Percentiles rank a stretch among this genome's conserved stretches.
phyloP scores from a whole-genome alignment of 2,329 filamentous ascomycete species.

The Trichoderma aggressivum region DNA sequence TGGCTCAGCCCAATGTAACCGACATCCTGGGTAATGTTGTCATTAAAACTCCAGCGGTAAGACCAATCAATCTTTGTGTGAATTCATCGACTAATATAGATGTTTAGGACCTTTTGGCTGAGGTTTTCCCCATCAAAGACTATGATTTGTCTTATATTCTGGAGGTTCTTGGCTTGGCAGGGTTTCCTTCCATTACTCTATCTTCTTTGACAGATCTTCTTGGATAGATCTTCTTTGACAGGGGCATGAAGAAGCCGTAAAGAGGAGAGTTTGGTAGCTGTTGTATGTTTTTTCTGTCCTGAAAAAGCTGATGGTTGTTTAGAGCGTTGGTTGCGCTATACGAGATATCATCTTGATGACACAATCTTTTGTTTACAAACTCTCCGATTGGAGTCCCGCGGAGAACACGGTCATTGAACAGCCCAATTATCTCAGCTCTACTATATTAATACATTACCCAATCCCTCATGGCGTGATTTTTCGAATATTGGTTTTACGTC shows the following conservation, averaged over 20 bases:
- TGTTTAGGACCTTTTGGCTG: not conserved
- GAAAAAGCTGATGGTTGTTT: too few relatives aligned
- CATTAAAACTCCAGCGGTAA: not conserved
- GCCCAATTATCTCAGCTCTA: not conserved
- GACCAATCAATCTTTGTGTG: not conserved
- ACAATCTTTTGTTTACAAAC: fast-evolving
- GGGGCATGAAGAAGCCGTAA: not conserved
- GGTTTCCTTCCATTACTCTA: not conserved
- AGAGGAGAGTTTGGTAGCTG: not conserved
- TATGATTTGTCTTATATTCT: not conserved
- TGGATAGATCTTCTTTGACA: too few relatives aligned
- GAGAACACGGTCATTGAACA: not conserved
- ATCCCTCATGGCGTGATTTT: not conserved
- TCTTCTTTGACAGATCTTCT: too few relatives aligned
- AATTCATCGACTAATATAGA: not conserved
- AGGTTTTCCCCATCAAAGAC: not conserved
- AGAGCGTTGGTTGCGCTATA: not conserved
- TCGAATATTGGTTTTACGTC: not conserved
- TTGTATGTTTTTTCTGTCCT: too few relatives aligned
- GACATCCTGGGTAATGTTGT: not conserved
- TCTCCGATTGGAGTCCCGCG: not conserved
- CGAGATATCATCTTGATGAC: not conserved
- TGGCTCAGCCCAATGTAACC: not conserved
- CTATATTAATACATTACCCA: not conserved
- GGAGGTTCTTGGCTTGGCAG: not conserved